A percentile compares a stretch with the other conserved stretches of the same genome.
Evolutionary conservation across 225 moss, liverwort and hornwort species (phyloP).

Genomic region (Asterella californica): DNA sequence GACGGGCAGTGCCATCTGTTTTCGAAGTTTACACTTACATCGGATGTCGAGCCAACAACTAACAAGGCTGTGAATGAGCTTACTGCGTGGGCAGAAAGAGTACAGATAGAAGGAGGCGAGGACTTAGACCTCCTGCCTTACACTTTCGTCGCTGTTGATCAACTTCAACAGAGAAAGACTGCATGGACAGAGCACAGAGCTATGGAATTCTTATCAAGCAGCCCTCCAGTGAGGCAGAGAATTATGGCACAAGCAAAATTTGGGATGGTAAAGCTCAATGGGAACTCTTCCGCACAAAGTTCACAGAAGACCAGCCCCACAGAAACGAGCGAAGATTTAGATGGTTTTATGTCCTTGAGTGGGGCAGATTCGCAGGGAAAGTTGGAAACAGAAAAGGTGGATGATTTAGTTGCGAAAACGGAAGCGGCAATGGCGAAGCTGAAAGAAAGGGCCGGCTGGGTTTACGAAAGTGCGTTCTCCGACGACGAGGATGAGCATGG

Average conservation of each 20-base stretch:
- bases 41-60: slow-evolving; percentile 70
- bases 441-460: slow-evolving; percentile 88
- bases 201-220: slow-evolving; percentile 77
- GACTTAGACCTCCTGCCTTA: slow-evolving; percentile 78
- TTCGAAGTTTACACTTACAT: slow-evolving; percentile 91
- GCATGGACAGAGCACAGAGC: slow-evolving; percentile 84
- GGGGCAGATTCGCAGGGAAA: slow-evolving; percentile 40
- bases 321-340: slow-evolving; percentile 33
- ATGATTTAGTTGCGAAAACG: slow-evolving; percentile 62
- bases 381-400: slow-evolving; percentile 25
- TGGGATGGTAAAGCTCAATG: slow-evolving; percentile 38
- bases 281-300: slow-evolving; percentile 26
- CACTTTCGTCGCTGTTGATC: slow-evolving; percentile 71
- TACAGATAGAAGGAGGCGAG: slow-evolving; percentile 58
- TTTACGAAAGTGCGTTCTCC: slow-evolving; percentile 83
- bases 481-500: slow-evolving; percentile 49
- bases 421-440: slow-evolving; percentile 80
- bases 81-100: slow-evolving; percentile 52
- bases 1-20: slow-evolving; percentile 84
- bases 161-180: slow-evolving; percentile 70
- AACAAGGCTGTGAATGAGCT: slow-evolving; percentile 67
- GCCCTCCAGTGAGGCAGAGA: slow-evolving; percentile 87
- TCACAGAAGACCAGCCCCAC: slow-evolving; percentile 37
- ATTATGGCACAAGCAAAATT: slow-evolving; percentile 79
- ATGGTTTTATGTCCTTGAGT: background rate